Evolutionary conservation across 192 early-diverging fungal species (phyloP), one percentile per base, ranked within the genome.

Genomic region (Coemansia sp.): DNA sequence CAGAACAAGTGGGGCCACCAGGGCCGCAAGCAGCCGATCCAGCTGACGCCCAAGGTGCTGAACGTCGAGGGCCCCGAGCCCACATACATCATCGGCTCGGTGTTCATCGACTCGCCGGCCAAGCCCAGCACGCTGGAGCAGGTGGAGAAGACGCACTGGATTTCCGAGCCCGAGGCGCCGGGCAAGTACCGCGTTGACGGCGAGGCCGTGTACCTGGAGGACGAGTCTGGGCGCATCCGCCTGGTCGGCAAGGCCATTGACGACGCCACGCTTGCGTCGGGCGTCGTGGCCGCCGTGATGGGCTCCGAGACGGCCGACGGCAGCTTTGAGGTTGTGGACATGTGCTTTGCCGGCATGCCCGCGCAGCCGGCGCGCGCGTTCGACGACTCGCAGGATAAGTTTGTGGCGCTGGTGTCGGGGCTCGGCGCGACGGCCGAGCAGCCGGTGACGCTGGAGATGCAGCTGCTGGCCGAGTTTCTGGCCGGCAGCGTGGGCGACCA

Each of bases 61-160:
- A 89, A 95, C 55, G 81, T 94, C 8, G 81, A 80, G 15, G 64
- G 77, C 0, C 80, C 79, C 2, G 63, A 81, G 58, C 41, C 81
- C 5, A 88, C 84, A 39, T 93, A 80, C 57, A 77, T 94, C 8
- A 67, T 94, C 41, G 95, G 94, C 19, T 95, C 95, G 1, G 62
- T 96, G 8, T 98, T 90, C 62, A 80, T 90, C 22, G 94, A 98
- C 12, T 87, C 93, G 81, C 69, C 78, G 14, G 48, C 81, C 28
- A 96, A 96, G 61, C 94, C 95, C 29, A 94, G 90, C 66, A 90
- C 96, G 55, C 75, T 98, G 55, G 85, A 89, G 30, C 88, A 95
- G 55, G 79, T 97, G 5, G 83, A 87, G n/a, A 79, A 74, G 53
- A 89, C 94, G 85, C 79, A 83, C 54, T 87, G 85, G 79, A 76